These are phyloP conservation scores for Colletotrichum viniferum DNA, from an alignment of 2,329 filamentous ascomycete species.

Conservation along the genomic window DNA sequence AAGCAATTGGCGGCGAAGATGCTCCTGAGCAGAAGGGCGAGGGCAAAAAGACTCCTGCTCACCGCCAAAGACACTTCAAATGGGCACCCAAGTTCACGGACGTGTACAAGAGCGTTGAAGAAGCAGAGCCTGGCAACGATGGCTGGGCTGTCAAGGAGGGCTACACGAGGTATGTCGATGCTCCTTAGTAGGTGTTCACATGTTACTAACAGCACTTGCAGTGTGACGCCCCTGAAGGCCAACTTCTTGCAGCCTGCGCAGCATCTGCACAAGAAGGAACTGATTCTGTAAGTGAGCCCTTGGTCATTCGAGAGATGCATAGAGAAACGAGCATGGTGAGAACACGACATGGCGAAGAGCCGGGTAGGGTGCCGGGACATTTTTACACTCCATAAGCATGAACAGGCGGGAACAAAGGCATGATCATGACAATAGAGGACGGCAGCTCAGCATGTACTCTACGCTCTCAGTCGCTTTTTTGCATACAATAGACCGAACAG, in stretches of 20 bases:
- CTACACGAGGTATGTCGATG: conserved; percentile 72
- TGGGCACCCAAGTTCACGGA: conserved; percentile 90
- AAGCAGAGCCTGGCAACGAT: conserved; percentile 81
- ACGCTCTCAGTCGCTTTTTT: neutral
- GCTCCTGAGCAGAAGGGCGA: conserved; percentile 23
- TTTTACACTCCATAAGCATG: neutral
- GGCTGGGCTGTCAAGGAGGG: conserved; percentile 92
- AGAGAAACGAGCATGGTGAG: neutral
- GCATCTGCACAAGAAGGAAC: conserved; percentile 69
- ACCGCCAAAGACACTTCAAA: conserved; percentile 88
- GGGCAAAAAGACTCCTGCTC: conserved; percentile 39
- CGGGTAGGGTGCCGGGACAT: conserved; percentile 9
- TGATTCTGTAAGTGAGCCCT: conserved; percentile 77
- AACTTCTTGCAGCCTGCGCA: conserved; percentile 84
- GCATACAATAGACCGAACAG: conserved; percentile 4
- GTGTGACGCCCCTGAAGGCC: conserved; percentile 87
- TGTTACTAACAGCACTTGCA: conserved; percentile 39
- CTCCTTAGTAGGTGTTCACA: neutral
- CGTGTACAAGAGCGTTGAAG: conserved; percentile 86
- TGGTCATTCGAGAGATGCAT: conserved; percentile 18
- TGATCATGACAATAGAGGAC: conserved; percentile 3
- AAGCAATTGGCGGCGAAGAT: conserved; percentile 31
- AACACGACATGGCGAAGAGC: conserved; percentile 8
- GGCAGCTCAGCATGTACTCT: conserved; percentile 18
- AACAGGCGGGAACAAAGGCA: neutral